Percentiles rank a stretch among this genome's conserved stretches.
phyloP scores from a whole-genome alignment of 805 yeast species.

The Pichia rugopelliculosa region DNA sequence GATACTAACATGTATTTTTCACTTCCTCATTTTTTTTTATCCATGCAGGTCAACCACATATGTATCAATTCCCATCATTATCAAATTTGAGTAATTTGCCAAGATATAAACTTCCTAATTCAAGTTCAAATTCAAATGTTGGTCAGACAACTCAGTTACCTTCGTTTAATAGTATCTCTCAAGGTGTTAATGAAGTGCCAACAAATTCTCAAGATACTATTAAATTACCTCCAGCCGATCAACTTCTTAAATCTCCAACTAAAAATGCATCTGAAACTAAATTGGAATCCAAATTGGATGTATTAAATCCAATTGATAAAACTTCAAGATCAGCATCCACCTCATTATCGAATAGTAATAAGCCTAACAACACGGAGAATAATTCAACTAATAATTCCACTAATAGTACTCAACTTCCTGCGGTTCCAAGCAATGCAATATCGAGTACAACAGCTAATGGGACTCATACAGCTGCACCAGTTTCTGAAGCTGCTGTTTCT shows the following conservation, averaged over 20 bases:
- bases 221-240: constrained; percentile 6
- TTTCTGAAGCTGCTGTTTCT: constrained; percentile 10
- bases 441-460: background rate
- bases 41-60: constrained; percentile 34
- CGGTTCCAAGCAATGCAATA: background rate
- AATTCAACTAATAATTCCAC: background rate
- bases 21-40: background rate
- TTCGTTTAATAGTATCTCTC: constrained; percentile 15
- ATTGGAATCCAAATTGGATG: background rate
- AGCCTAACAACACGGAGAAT: background rate
- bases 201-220: constrained; percentile 1
- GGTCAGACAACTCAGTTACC: constrained; percentile 11
- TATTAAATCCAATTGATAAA: constrained; percentile 1
- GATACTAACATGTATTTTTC: constrained; percentile 5
- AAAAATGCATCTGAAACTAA: background rate
- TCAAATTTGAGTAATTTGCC: constrained; percentile 44
- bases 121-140: background rate
- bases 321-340: constrained; percentile 10
- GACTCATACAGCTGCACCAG: constrained; percentile 1
- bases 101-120: constrained; percentile 25
- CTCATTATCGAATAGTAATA: background rate
- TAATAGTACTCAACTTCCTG: background rate
- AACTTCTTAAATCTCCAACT: constrained; percentile 2
- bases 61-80: constrained; percentile 44
- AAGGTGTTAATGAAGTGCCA: constrained; percentile 2